Conservation (phyloP, 2,329 filamentous ascomycete genomes). For the Ophiostoma sp. region DNA sequence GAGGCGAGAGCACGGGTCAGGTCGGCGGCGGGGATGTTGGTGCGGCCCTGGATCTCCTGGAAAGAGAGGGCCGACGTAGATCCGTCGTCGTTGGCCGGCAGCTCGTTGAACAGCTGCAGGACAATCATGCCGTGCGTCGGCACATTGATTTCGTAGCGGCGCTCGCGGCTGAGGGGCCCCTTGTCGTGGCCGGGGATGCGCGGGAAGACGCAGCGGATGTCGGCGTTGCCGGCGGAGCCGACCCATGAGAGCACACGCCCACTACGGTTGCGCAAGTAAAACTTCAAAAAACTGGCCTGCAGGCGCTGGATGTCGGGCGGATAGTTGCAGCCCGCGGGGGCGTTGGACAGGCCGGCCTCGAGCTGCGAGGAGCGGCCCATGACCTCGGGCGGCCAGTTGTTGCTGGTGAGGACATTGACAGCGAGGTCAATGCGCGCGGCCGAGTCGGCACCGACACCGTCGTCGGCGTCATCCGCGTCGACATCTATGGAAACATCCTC, state of each 20-base stretch:
- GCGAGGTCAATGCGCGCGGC: conserved; percentile 73
- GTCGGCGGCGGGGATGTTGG: conserved; percentile 73
- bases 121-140: conserved; percentile 92
- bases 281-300: conserved; percentile 83
- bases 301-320: conserved; percentile 72
- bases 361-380: conserved; percentile 65
- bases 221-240: conserved; percentile 71
- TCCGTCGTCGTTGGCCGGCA: conserved; percentile 50
- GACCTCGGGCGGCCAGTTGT: conserved; percentile 91
- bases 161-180: conserved; percentile 59
- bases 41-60: conserved; percentile 80
- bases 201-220: conserved; percentile 78
- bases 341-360: conserved; percentile 41
- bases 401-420: conserved; percentile 85
- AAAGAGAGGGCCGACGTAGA: conserved; percentile 45
- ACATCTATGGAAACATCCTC: no score
- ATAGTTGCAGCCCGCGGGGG: conserved; percentile 59
- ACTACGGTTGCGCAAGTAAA: conserved; percentile 83
- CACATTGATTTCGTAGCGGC: conserved; percentile 86
- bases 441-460: conserved; percentile 40
- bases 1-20: conserved; percentile 77
- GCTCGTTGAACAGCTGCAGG: conserved; percentile 83
- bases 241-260: conserved; percentile 87
- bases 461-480: conserved; percentile 37
- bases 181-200: conserved; percentile 70